phyloP scores from a whole-genome alignment of 208 protist genomes.

The Herpetomonas tarakana region DNA sequence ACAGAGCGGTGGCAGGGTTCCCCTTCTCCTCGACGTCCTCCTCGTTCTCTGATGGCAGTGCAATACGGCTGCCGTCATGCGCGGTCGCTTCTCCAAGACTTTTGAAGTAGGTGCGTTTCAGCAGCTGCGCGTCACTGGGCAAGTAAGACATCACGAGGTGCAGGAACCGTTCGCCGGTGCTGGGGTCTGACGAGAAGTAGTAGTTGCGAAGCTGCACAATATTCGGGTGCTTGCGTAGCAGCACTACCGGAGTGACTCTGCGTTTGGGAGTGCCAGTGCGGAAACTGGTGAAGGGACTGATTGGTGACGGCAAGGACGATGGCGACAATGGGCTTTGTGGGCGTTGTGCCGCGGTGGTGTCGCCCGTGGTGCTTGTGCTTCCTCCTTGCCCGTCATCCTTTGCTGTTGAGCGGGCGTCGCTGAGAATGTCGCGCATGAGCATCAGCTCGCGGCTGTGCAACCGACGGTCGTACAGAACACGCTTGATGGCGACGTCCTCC shows the following conservation, averaged over 20 bases:
- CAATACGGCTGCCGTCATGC: no score
- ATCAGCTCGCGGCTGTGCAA: constrained; percentile 98
- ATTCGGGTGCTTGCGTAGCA: constrained; percentile 87
- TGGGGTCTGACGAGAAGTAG: constrained; percentile 91
- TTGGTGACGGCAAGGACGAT: no score
- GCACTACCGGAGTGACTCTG: constrained; percentile 1
- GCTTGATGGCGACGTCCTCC: constrained; percentile 96
- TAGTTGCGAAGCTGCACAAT: constrained; percentile 94
- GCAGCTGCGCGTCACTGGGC: constrained; percentile 95
- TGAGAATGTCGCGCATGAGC: constrained; percentile 92
- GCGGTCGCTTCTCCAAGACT: no score
- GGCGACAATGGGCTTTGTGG: no score
- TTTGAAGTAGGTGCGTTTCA: constrained; percentile 87
- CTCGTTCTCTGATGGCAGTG: neutral
- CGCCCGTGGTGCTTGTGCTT: no score
- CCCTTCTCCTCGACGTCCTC: neutral
- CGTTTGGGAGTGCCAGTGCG: no score
- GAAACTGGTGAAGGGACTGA: no score
- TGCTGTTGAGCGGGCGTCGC: constrained; percentile 7
- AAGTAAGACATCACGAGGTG: constrained; percentile 99
- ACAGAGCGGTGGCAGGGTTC: neutral
- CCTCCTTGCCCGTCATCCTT: no score
- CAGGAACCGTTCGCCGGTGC: constrained; percentile 95
- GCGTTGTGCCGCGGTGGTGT: no score
- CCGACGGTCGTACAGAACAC: constrained; percentile 96